Evolutionary conservation across 1,284 basidiomycete genomes (phyloP).

Genomic region (Boletus austroedulis): DNA sequence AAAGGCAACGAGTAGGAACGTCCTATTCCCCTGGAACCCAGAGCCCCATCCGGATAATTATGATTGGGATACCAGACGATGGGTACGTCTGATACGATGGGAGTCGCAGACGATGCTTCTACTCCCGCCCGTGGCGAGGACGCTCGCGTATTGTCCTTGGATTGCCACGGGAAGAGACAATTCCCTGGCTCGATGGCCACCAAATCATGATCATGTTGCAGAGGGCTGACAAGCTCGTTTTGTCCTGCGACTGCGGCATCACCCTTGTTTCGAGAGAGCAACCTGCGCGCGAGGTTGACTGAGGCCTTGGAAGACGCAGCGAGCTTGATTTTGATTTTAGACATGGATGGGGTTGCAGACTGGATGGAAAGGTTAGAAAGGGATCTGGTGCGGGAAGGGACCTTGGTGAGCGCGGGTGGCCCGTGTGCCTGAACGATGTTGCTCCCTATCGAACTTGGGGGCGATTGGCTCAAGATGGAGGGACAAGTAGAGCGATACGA

Average conservation of each 20-base stretch:
- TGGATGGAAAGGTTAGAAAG: conserved; percentile 52
- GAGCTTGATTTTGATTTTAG: conserved; percentile 49
- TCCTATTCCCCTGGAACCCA: conserved; percentile 45
- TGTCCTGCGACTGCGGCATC: conserved; percentile 13
- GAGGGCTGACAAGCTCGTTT: conserved; percentile 3
- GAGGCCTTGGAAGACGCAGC: conserved; percentile 41
- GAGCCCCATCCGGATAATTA: conserved; percentile 14
- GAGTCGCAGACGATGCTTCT: conserved; percentile 27
- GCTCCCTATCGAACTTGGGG: conserved; percentile 16
- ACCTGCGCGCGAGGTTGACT: conserved; percentile 53
- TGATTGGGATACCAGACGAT: conserved; percentile 15
- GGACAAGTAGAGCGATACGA: conserved; percentile 47
- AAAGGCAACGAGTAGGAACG: conserved; percentile 63
- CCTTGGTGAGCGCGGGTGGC: conserved; percentile 19
- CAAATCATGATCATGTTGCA: conserved; percentile 15
- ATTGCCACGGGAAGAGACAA: conserved; percentile 46
- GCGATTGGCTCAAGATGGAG: conserved; percentile 21
- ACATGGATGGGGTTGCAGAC: conserved; percentile 46
- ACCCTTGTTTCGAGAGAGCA: conserved; percentile 47
- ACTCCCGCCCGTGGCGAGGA: conserved; percentile 29
- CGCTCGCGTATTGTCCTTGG: conserved; percentile 32
- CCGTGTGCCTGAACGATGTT: conserved; percentile 12
- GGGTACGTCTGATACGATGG: conserved; percentile 8
- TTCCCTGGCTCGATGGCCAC: conserved; percentile 32
- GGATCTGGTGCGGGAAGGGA: conserved; percentile 51